Evolutionary conservation across 768 basidiomycete genomes (phyloP).

Genomic region (Tylopilus sp.): DNA sequence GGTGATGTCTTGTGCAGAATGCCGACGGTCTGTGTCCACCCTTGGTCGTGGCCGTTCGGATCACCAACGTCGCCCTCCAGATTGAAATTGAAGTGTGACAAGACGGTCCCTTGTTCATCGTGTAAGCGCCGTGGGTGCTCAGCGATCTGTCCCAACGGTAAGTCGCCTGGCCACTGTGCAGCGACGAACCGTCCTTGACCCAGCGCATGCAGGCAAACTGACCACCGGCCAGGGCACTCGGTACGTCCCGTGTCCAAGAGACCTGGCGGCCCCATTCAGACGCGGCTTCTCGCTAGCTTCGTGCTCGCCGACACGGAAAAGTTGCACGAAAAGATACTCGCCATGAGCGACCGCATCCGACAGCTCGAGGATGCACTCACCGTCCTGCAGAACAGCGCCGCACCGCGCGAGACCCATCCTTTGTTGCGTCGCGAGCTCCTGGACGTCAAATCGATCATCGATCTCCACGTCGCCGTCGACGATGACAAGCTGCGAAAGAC

Average conservation of each 20-base stretch:
- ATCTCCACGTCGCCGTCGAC: constrained; percentile 57
- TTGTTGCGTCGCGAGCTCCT: constrained; percentile 58
- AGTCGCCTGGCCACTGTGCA: not conserved
- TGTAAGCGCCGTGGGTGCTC: constrained; percentile 75
- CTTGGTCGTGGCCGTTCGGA: not conserved
- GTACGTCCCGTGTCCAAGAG: constrained; percentile 33
- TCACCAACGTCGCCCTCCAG: constrained; percentile 29
- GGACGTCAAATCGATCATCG: constrained; percentile 65
- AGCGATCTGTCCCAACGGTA: constrained; percentile 72
- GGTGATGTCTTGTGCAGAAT: constrained; percentile 55
- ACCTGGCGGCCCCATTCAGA: not conserved
- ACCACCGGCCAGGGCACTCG: constrained; percentile 77
- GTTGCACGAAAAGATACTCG: constrained; percentile 62
- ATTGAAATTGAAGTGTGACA: constrained; percentile 73
- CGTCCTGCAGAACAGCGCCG: constrained; percentile 45
- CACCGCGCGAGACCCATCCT: constrained; percentile 53
- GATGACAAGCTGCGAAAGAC: constrained; percentile 30
- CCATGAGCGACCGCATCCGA: constrained; percentile 69
- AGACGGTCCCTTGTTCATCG: constrained; percentile 53
- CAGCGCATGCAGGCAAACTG: constrained; percentile 45
- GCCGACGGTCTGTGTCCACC: constrained; percentile 45
- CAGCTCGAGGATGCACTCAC: constrained; percentile 67
- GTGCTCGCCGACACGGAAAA: constrained; percentile 71
- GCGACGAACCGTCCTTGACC: too few relatives aligned
- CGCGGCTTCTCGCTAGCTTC: constrained; percentile 39